phyloP scores from a whole-genome alignment of 2,329 filamentous ascomycete species.

The Aspergillus amoenus region DNA sequence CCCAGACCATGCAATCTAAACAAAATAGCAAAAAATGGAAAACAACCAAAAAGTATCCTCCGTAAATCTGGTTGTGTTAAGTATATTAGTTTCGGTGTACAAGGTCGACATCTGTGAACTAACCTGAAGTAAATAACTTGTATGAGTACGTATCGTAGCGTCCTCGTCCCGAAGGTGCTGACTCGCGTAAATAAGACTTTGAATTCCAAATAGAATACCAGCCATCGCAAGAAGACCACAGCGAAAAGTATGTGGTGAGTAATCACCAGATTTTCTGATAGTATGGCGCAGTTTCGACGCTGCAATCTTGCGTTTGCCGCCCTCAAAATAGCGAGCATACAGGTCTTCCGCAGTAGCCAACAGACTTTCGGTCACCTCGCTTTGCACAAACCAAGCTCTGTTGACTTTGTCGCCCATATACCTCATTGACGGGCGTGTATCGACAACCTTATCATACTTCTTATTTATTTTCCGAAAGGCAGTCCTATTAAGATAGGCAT shows the following conservation, averaged over 20 bases:
- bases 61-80: conserved; percentile 69
- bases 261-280: conserved; percentile 58
- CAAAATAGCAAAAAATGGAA: conserved; percentile 82
- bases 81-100: background rate
- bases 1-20: conserved; percentile 81
- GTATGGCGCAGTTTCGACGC: conserved; percentile 80
- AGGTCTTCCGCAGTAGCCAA: conserved; percentile 83
- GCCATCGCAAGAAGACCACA: conserved; percentile 67
- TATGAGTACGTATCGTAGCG: conserved; percentile 50
- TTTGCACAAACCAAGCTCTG: conserved; percentile 86
- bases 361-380: conserved; percentile 76
- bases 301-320: conserved; percentile 88
- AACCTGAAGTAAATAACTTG: conserved; percentile 69
- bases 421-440: conserved; percentile 71
- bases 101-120: conserved; percentile 17
- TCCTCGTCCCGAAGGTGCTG: conserved; percentile 54
- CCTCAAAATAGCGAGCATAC: conserved; percentile 92
- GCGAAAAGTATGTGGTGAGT: conserved; percentile 59
- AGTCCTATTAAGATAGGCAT: conserved; percentile 83
- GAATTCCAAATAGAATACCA: conserved; percentile 64
- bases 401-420: conserved; percentile 93
- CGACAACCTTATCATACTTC: conserved; percentile 91
- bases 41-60: conserved; percentile 82
- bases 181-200: conserved; percentile 63
- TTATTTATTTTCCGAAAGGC: conserved; percentile 98